These are phyloP conservation scores for Candida morakotiae DNA, from an alignment of 805 yeast genomes.

Conservation along the genomic window DNA sequence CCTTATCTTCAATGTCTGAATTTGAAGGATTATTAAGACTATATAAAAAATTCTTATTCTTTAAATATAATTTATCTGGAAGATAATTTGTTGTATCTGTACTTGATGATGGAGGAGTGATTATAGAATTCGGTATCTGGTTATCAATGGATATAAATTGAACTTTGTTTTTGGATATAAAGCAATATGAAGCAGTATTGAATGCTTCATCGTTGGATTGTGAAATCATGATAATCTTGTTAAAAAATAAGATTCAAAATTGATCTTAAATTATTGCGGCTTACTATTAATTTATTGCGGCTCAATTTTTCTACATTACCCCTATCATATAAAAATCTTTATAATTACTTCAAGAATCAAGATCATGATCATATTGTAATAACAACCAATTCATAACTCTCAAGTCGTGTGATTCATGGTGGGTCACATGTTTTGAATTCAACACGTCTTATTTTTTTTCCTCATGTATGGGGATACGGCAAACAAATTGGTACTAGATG, in stretches of 20 bases:
- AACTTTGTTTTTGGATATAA: constrained; percentile 21
- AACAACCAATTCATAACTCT: too few relatives aligned
- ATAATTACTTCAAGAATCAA: too few relatives aligned
- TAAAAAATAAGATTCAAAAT: too few relatives aligned
- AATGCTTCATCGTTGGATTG: background rate
- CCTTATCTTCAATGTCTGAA: constrained; percentile 27
- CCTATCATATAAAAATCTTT: too few relatives aligned
- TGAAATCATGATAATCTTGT: background rate
- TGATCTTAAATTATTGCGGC: too few relatives aligned
- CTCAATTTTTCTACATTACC: too few relatives aligned
- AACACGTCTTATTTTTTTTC: constrained; percentile 1
- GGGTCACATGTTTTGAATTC: background rate
- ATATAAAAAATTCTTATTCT: constrained; percentile 29
- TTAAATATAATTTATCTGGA: constrained; percentile 13
- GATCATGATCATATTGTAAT: too few relatives aligned
- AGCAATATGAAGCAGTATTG: constrained; percentile 22
- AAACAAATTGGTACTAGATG: constrained; percentile 77
- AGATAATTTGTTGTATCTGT: constrained; percentile 10
- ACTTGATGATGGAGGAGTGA: constrained; percentile 1
- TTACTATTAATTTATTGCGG: too few relatives aligned
- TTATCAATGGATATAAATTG: constrained; percentile 22
- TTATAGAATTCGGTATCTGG: background rate
- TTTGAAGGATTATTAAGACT: constrained; percentile 31
- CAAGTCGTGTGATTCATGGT: background rate
- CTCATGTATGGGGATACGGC: constrained; percentile 88